Conservation (phyloP, 345 rosid species). For the Populus deltoides region DNA sequence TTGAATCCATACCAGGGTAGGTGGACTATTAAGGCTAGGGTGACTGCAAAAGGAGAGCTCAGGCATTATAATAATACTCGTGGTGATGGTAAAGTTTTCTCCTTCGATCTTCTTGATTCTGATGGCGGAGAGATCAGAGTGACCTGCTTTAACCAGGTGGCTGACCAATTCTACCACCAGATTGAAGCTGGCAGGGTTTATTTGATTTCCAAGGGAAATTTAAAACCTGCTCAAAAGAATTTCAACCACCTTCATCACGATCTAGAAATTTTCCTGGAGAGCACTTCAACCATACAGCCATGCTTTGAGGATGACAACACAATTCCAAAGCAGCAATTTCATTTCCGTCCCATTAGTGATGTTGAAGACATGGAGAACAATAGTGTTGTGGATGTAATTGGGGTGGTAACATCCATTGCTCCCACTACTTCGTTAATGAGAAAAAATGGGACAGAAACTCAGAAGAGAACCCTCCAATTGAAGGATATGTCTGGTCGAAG, state of each 20-base stretch:
- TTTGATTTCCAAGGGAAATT: constrained; percentile 69
- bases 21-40: constrained; percentile 95
- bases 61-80: constrained; percentile 69
- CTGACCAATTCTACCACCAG: constrained; percentile 69
- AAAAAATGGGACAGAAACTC: constrained; percentile 73
- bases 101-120: constrained; percentile 86
- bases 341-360: constrained; percentile 63
- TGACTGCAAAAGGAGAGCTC: constrained; percentile 70
- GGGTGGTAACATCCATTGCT: constrained; percentile 59
- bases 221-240: constrained; percentile 79
- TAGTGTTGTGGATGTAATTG: constrained; percentile 60
- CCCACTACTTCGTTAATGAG: constrained; percentile 62
- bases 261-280: constrained; percentile 65
- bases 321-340: constrained; percentile 70
- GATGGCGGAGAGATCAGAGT: constrained; percentile 90
- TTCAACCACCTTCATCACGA: constrained; percentile 85
- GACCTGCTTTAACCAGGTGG: constrained; percentile 88
- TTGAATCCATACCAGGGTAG: constrained; percentile 84
- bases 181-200: constrained; percentile 78
- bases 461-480: constrained; percentile 72
- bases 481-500: constrained; percentile 83
- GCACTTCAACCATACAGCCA: constrained; percentile 55
- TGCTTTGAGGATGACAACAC: constrained; percentile 68
- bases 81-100: constrained; percentile 88
- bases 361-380: constrained; percentile 72